Conservation (phyloP, 2,329 filamentous ascomycete species). For the Allantophomopsis lycopodina region DNA sequence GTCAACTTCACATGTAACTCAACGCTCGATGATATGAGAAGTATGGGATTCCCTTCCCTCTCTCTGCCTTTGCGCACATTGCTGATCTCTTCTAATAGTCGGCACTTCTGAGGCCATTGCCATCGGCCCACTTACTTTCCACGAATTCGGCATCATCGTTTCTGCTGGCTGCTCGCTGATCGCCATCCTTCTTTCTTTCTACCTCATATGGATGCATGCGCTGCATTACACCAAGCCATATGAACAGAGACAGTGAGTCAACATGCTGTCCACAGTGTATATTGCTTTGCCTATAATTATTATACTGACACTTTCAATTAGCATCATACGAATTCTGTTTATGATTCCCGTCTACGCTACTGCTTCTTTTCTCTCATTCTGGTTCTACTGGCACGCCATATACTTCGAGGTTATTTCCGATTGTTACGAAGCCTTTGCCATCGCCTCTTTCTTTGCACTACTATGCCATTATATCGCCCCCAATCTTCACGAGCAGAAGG, state of each 20-base stretch:
- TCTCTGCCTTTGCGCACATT: conserved; percentile 6
- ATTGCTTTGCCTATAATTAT: not conserved
- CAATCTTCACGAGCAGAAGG: conserved; percentile 66
- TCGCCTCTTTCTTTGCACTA: conserved; percentile 74
- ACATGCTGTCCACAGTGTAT: conserved; percentile 1
- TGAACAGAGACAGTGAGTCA: conserved; percentile 41
- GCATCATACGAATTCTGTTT: conserved; percentile 76
- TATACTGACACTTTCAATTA: conserved; percentile 17
- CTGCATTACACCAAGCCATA: conserved; percentile 44
- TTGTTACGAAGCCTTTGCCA: conserved; percentile 82
- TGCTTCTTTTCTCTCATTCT: conserved; percentile 59
- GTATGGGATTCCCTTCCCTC: conserved; percentile 11
- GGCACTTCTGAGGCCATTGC: conserved; percentile 27
- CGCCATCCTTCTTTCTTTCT: conserved; percentile 37
- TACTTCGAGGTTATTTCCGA: conserved; percentile 74
- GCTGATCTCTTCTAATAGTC: conserved; percentile 19
- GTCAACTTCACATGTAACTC: conserved; percentile 15
- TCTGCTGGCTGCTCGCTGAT: conserved; percentile 32
- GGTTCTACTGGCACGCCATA: conserved; percentile 63
- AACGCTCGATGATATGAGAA: conserved; percentile 21
- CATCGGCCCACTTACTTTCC: conserved; percentile 35
- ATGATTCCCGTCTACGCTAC: conserved; percentile 76
- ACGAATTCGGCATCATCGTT: conserved; percentile 37
- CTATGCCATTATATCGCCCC: conserved; percentile 71
- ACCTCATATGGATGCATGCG: conserved; percentile 44